Conservation (phyloP, 768 basidiomycete species). For the Saitozyma sp. region DNA sequence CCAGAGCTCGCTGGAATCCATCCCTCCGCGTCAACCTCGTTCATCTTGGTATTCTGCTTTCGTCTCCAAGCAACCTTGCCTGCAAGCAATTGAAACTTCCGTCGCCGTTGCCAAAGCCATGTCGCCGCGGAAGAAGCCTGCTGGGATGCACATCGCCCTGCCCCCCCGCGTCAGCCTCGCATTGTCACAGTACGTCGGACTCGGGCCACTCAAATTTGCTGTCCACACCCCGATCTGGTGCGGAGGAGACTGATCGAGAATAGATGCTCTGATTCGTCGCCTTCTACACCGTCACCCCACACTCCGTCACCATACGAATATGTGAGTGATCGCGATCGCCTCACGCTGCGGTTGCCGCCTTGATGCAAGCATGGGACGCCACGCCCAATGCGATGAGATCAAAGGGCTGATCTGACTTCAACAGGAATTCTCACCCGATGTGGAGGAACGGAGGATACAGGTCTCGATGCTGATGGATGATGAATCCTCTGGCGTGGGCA, state of each 20-base stretch:
- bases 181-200: conserved; percentile 15
- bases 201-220: background rate
- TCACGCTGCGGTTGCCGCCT: too few species aligned
- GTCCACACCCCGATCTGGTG: background rate
- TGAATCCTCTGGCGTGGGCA: conserved; percentile 15
- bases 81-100: too few species aligned
- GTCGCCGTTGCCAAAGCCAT: too few species aligned
- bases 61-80: background rate
- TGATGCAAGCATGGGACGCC: too few species aligned
- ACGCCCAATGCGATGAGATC: too few species aligned
- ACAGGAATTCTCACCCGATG: conserved; percentile 2
- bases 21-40: background rate
- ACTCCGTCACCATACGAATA: conserved; percentile 37
- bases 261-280: conserved; percentile 17
- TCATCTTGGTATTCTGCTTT: background rate
- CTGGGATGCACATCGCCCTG: conserved; percentile 20
- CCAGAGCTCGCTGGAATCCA: background rate
- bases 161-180: conserved; percentile 13
- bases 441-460: background rate
- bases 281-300: conserved; percentile 30
- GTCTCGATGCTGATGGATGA: conserved; percentile 9
- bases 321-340: conserved; percentile 4
- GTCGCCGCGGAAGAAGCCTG: background rate
- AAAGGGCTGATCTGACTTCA: background rate
- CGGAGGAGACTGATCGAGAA: background rate